Evolutionary conservation across 345 rosid genomes (phyloP).

Genomic region (Aethionema arabicum): DNA sequence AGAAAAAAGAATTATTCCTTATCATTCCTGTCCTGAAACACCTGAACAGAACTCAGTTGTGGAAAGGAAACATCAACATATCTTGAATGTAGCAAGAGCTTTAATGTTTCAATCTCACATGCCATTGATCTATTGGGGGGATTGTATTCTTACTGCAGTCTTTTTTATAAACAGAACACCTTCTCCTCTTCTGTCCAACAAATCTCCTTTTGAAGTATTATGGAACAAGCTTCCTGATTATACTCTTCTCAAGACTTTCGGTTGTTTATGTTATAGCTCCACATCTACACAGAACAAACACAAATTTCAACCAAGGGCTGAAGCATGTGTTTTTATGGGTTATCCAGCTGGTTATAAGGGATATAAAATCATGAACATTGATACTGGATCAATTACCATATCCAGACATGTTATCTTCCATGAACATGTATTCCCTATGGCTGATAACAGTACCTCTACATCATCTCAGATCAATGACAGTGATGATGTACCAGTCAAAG

Average conservation of each 20-base stretch:
- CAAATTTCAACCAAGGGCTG: too few species aligned
- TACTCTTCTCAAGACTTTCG: neutral
- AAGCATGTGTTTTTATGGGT: neutral
- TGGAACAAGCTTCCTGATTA: neutral
- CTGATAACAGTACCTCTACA: too few species aligned
- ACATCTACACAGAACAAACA: neutral
- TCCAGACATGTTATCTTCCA: neutral
- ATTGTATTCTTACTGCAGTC: neutral
- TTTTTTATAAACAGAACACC: too few species aligned
- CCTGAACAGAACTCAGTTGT: too few species aligned
- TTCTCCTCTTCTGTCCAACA: neutral
- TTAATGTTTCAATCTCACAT: too few species aligned
- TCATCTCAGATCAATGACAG: too few species aligned
- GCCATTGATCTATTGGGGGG: too few species aligned
- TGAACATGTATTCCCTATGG: neutral
- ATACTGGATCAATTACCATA: neutral
- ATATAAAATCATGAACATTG: neutral
- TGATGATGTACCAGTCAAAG: too few species aligned
- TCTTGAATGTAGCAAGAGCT: too few species aligned
- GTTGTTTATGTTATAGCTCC: neutral
- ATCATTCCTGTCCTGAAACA: neutral
- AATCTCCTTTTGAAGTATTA: neutral
- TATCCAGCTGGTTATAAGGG: neutral
- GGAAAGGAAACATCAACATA: too few species aligned
- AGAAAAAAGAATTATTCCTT: neutral